These are phyloP conservation scores for Xylaria sp. DNA, from an alignment of 2,329 filamentous ascomycete genomes.

Conservation along the genomic window DNA sequence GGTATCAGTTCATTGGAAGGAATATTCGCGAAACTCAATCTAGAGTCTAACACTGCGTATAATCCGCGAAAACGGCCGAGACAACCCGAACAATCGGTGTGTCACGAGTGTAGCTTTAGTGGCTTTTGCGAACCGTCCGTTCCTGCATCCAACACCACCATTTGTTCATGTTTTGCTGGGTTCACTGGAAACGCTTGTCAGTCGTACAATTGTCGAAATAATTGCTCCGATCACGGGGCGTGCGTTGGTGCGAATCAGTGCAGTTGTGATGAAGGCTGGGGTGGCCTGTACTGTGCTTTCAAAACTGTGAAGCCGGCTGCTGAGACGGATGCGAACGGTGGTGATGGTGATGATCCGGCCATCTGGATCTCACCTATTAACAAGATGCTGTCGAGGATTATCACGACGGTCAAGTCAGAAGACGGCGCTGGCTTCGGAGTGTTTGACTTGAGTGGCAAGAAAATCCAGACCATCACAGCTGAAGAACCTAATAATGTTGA, in stretches of 20 bases:
- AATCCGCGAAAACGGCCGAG: slow-evolving; percentile 41
- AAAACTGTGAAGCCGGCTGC: slow-evolving; percentile 47
- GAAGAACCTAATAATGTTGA: slow-evolving; percentile 61
- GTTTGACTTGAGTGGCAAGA: slow-evolving; percentile 55
- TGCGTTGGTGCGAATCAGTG: slow-evolving; percentile 51
- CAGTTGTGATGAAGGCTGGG: slow-evolving; percentile 50
- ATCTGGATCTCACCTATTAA: slow-evolving; percentile 53
- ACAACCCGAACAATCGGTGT: slow-evolving; percentile 40
- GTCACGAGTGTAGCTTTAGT: slow-evolving; percentile 43
- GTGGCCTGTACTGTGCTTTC: slow-evolving; percentile 53
- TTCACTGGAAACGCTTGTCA: slow-evolving; percentile 46
- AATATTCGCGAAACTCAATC: slow-evolving; percentile 41
- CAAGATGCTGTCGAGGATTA: slow-evolving; percentile 52
- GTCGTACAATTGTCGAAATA: slow-evolving; percentile 46
- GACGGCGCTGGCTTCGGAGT: slow-evolving; percentile 55
- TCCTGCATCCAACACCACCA: not conserved
- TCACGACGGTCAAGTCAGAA: slow-evolving; percentile 59
- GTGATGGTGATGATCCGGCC: slow-evolving; percentile 54
- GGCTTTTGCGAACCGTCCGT: slow-evolving; percentile 45
- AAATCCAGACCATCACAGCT: slow-evolving; percentile 52
- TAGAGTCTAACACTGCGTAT: slow-evolving; percentile 47
- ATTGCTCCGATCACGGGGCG: slow-evolving; percentile 49
- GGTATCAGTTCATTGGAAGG: slow-evolving; percentile 47
- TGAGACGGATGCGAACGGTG: slow-evolving; percentile 52
- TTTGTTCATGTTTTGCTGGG: slow-evolving; percentile 52